Evolutionary conservation across 768 basidiomycete species (phyloP).

Genomic region (Phaffia tasmanica): DNA sequence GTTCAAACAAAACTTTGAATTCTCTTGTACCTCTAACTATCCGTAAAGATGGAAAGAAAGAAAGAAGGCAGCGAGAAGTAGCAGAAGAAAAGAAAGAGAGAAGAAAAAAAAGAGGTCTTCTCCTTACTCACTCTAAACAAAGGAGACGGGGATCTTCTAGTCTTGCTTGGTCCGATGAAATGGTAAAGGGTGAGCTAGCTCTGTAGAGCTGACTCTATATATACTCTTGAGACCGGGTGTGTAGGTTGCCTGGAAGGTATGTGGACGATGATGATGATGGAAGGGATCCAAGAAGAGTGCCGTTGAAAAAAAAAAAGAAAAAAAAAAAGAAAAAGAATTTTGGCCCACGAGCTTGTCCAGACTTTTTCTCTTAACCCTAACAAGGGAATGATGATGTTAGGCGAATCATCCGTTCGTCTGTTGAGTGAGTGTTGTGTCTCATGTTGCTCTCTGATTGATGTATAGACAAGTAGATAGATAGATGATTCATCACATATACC

Average conservation of each 20-base stretch:
- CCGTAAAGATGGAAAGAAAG: not conserved
- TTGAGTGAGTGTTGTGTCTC: not conserved
- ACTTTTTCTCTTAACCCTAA: not conserved
- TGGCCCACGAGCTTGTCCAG: not conserved
- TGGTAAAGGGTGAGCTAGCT: slow-evolving; percentile 15
- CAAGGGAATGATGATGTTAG: not conserved
- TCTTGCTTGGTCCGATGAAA: slow-evolving; percentile 4
- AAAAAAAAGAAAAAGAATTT: not conserved
- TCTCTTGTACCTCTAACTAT: not conserved
- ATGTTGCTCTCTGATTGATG: too few species aligned
- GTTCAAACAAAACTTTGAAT: not conserved
- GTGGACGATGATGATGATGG: not conserved
- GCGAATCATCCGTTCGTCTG: not conserved
- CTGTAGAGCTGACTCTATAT: not conserved
- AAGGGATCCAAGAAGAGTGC: not conserved
- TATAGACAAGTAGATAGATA: too few species aligned
- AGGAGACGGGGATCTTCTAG: slow-evolving; percentile 10
- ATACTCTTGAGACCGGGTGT: not conserved
- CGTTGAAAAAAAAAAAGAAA: not conserved
- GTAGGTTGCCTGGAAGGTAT: not conserved
- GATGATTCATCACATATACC: too few species aligned
- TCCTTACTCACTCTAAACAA: slow-evolving; percentile 20
- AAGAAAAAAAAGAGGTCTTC: too few species aligned
- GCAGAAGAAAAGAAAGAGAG: not conserved
- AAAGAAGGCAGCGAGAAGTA: not conserved